phyloP scores from a whole-genome alignment of 1,284 basidiomycete species.

The Neolentinus lepideus region DNA sequence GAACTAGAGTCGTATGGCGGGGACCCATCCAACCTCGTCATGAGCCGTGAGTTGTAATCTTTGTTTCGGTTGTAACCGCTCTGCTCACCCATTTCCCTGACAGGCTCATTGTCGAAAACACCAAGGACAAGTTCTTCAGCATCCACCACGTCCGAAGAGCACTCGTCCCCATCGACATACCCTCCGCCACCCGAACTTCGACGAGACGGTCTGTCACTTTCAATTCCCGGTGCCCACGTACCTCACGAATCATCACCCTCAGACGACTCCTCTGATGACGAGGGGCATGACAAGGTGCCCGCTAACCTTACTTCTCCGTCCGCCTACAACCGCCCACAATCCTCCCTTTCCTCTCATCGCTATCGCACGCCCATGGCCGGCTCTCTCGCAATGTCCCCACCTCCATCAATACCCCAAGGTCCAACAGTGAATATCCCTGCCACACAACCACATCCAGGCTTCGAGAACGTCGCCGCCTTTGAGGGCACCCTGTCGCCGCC shows the following conservation, averaged over 20 bases:
- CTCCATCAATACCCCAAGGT: conserved; percentile 28
- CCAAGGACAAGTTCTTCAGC: conserved; percentile 52
- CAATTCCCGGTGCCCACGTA: conserved; percentile 6
- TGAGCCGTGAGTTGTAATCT: conserved; percentile 48
- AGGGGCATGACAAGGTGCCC: conserved; percentile 36
- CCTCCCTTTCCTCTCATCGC: conserved; percentile 63
- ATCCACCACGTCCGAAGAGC: conserved; percentile 45
- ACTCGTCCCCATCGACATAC: conserved; percentile 19
- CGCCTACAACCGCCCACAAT: conserved; percentile 49
- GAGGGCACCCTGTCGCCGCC: conserved; percentile 36
- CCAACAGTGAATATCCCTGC: conserved; percentile 26
- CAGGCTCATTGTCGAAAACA: conserved; percentile 42
- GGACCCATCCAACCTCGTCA: conserved; percentile 60
- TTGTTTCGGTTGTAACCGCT: not conserved
- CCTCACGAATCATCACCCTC: conserved; percentile 23
- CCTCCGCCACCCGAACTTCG: conserved; percentile 16
- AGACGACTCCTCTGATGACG: conserved; percentile 41
- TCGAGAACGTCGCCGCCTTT: conserved; percentile 69
- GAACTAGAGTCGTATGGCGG: conserved; percentile 81
- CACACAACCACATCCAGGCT: conserved; percentile 62
- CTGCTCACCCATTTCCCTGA: conserved; percentile 1
- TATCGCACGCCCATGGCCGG: conserved; percentile 72
- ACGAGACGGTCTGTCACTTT: conserved; percentile 10
- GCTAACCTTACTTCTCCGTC: conserved; percentile 24
- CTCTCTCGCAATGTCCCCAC: conserved; percentile 49